These are phyloP conservation scores for Jasminum sambac DNA, from an alignment of 257 asterid species.

Conservation along the genomic window DNA sequence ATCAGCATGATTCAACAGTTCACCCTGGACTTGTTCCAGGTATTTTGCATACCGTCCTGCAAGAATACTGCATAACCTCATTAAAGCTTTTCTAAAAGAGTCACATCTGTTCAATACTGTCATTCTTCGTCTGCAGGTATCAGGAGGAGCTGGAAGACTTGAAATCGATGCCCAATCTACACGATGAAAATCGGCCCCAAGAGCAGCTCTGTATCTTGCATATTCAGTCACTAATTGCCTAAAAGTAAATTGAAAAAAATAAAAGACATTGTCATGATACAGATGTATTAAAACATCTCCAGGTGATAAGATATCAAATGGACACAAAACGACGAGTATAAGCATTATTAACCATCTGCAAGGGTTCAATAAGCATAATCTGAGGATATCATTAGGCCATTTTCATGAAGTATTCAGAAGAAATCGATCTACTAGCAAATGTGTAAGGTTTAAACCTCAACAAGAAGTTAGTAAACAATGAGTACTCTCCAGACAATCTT, in stretches of 20 bases:
- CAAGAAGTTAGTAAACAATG: slow-evolving; percentile 14
- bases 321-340: neutral
- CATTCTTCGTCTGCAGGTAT: slow-evolving; percentile 86
- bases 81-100: slow-evolving; percentile 62
- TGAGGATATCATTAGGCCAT: slow-evolving; percentile 21
- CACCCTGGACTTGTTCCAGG: slow-evolving; percentile 58
- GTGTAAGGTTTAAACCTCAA: slow-evolving; percentile 3
- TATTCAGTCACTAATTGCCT: slow-evolving; percentile 85
- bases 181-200: slow-evolving; percentile 78
- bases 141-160: slow-evolving; percentile 85
- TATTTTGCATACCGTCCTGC: slow-evolving; percentile 58
- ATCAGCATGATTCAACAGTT: slow-evolving; percentile 39
- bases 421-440: slow-evolving; percentile 15
- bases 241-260: slow-evolving; percentile 26
- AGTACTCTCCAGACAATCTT: slow-evolving; percentile 18
- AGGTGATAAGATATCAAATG: slow-evolving; percentile 22
- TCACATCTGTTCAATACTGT: slow-evolving; percentile 46
- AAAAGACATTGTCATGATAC: slow-evolving; percentile 23
- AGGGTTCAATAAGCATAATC: slow-evolving; percentile 22
- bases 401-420: slow-evolving; percentile 7
- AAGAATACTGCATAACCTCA: slow-evolving; percentile 73
- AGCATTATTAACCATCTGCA: neutral
- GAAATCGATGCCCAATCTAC: slow-evolving; percentile 67
- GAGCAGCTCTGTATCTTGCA: slow-evolving; percentile 74
- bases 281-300: slow-evolving; percentile 11